Evolutionary conservation across 257 asterid species (phyloP), one percentile per base, ranked within the genome.

Genomic region (Penstemon eatonii): DNA sequence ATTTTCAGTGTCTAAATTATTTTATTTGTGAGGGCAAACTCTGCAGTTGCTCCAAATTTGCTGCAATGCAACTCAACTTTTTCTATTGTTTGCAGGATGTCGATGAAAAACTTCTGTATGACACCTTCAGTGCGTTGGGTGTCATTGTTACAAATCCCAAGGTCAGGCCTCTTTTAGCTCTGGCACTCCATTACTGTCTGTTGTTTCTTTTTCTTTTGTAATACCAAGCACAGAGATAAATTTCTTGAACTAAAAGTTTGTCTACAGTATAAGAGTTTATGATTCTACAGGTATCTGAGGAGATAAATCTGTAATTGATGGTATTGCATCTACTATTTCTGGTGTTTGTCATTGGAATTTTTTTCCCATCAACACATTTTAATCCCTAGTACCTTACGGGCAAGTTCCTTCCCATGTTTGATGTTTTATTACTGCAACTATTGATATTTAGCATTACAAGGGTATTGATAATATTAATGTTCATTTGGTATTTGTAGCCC

Each of bases 71-170:
- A 40, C 49, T n/a, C 56, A 39, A 39, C n/a, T 46, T 41, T 63
- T 63, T 73, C 37, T 44, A n/a, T 40, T 65, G 62, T 76, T 74
- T 76, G 76, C 93, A 93, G 97, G 99, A 93, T 78, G 97, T 90
- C 39, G 99, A 93, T 82, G 99, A 93, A 78, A 90, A 93, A 69
- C 97, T 93, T 77, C 87, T 93, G n/a, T 83, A 90, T 7, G 97
- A 93, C 62, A 88, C 97, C 57, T 93, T 90, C 83, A 90, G 85
- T 76, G 99, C 97, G 64, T 93, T 93, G 71, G 97, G 99, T 62
- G 95, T 87, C 79, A 91, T 93, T 72, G 99, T 90, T 72, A 73
- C 97, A 61, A 93, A 90, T 75, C 97, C 98, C 6, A 93, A 93
- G 98, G 97, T 90, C 56, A 61, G 56, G 2, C 50, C 37, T 66